Conservation (phyloP, 805 yeast genomes). For the Zygotorulaspora chibaensis region DNA sequence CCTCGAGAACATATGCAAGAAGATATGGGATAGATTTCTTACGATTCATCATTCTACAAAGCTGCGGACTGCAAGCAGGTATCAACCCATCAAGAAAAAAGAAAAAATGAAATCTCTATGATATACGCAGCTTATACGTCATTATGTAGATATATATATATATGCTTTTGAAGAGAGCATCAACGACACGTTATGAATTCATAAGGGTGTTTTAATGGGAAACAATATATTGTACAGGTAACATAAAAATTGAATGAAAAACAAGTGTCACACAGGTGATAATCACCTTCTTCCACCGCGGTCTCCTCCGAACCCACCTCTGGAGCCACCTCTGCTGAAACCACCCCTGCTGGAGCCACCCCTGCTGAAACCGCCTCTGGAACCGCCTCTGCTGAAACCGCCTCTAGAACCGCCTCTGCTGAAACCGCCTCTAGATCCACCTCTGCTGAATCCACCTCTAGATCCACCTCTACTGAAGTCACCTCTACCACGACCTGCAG, state of each 20-base stretch:
- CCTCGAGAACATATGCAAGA: constrained; percentile 32
- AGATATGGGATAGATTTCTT: constrained; percentile 54
- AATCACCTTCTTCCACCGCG: constrained; percentile 27
- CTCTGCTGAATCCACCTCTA: constrained; percentile 40
- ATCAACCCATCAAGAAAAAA: constrained; percentile 18
- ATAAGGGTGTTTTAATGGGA: neutral
- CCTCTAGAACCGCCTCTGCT: constrained; percentile 47
- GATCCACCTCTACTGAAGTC: constrained; percentile 39
- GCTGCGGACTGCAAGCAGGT: constrained; percentile 41
- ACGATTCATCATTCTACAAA: constrained; percentile 47
- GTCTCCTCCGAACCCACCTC: constrained; percentile 13
- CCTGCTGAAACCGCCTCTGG: constrained; percentile 30
- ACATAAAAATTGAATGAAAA: constrained; percentile 6
- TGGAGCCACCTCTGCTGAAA: constrained; percentile 15
- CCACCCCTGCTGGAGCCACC: constrained; percentile 14
- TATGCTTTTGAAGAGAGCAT: neutral
- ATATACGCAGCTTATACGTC: neutral
- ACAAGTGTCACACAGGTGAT: constrained; percentile 4
- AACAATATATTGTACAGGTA: constrained; percentile 12
- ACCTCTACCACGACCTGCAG: constrained; percentile 44
- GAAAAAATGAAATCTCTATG: neutral
- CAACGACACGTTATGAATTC: neutral
- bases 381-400: constrained; percentile 34
- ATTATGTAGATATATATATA: constrained; percentile 2
- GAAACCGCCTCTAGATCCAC: constrained; percentile 42